Base-by-base conservation (phyloP, 2,329 filamentous ascomycete genomes). In the Didymella sp. region DNA sequence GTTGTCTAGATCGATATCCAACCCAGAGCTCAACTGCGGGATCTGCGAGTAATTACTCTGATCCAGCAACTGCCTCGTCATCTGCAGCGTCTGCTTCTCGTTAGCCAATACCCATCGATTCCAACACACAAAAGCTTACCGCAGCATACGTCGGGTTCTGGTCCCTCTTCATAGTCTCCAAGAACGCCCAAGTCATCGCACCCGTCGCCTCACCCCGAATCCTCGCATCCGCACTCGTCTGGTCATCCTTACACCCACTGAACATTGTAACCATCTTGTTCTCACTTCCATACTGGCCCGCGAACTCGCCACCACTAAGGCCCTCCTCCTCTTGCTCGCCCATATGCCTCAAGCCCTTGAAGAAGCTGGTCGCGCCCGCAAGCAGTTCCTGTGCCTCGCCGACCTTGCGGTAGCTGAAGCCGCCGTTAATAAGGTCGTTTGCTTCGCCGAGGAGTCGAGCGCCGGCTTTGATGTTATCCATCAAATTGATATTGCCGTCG, bases 391-490 rank as follows among this genome's bases (percentile, higher is more conserved):
- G 73, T 19, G 84, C 84, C 58, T 84, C 83, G 11, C 77, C 76
- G 2, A 84, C 51, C 51, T 81, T 82, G 43, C 76, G 22, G 77
- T 84, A 76, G 72, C 76, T 56, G 63, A 84, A 83, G 15, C 82
- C 82, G 3, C 82, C 81, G 22, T 79, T 73, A 30, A 87, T 76
- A 1, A 86, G 73, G 35, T 79, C 66, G 9, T 75, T 73, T 2
- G 84, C 85, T 44, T 82, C 80, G n/a, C 73, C 69, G 2, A 84
- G 73, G 19, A 87, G 77, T 15, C 76, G 71, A 1, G 81, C 72
- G 1, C 85, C 85, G 35, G 80, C 73, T 59, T 82, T 79, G 28
- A 87, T 63, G 43, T 85, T 85, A 68, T 86, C 81, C 53, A 87
- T 75, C 21, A 86, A 66, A 57, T 77, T 82, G 52, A 87, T 77